Evolutionary conservation across 2,329 filamentous ascomycete genomes (phyloP), one percentile per base, ranked within the genome.

Genomic region (Fusarium musae): DNA sequence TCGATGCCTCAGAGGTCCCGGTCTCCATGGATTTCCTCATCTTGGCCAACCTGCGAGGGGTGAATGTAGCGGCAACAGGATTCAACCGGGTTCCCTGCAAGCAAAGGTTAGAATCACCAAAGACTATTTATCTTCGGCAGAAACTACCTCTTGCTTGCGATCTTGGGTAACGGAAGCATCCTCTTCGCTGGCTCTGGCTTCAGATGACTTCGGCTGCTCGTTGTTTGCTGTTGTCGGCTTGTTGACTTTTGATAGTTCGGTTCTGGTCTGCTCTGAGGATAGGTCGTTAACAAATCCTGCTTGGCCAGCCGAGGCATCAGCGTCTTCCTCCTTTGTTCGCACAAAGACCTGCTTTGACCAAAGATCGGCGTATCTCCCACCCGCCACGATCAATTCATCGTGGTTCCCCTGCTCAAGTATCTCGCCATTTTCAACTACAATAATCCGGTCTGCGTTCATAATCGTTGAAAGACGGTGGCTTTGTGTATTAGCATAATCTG

Each of bases 381-480:
- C 84, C n/a, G 84, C 81, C 16, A 83, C 80, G 54, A 93, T 84
- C 26, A 93, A 81, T 28, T 89, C 85, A 10, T 88, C 84, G 66
- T 93, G 91, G 43, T 81, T 87, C 13, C 91, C 91, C 73, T 89
- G 85, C 77, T 93, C 91, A n/a, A 89, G 84, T 54, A 93, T 86
- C 71, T 87, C 83, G 16, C 91, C 91, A 59, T 89, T 85, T 47
- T 88, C 85, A 49, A 93, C 85, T 15, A 93, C 91, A 59, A 93
- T 86, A 66, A 93, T 92, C 30, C 86, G 85, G 74, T 93, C 90
- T 5, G 91, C 90, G 71, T 91, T 91, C 83, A 92, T 90, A 61
- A 93, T 90, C 1, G 92, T 94, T 1, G 92, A 93, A 30, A 93
- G 83, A 15, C 92, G 88, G 78, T 93, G 92, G 0, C 89, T 91